These are phyloP conservation scores for Debaryomycetaceae sp. DNA, from an alignment of 1,139 yeast genomes.

Conservation along the genomic window DNA sequence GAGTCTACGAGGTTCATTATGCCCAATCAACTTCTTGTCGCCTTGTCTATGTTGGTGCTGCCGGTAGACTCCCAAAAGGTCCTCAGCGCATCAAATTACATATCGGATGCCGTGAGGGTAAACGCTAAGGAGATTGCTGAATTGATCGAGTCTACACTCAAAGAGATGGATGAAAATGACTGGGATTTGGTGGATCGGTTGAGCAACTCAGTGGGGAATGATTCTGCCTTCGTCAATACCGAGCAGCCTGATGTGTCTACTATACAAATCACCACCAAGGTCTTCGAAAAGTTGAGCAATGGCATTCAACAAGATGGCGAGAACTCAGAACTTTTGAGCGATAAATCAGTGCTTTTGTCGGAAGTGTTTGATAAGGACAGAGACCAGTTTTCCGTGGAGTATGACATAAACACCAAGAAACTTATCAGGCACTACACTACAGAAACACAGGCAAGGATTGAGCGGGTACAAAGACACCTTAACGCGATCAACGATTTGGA, in stretches of 20 bases:
- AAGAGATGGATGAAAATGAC: constrained; percentile 20
- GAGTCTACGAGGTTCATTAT: constrained; percentile 81
- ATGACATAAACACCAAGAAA: constrained; percentile 13
- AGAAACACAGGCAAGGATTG: constrained; percentile 15
- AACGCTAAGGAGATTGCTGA: constrained; percentile 55
- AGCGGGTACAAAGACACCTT: constrained; percentile 16
- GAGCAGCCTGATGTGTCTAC: constrained; percentile 5
- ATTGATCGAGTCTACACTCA: constrained; percentile 39
- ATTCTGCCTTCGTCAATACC: constrained; percentile 9
- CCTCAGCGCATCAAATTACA: constrained; percentile 44
- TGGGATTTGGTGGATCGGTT: constrained; percentile 25
- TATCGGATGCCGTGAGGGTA: constrained; percentile 54
- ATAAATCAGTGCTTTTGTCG: constrained; percentile 14
- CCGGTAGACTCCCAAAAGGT: constrained; percentile 63
- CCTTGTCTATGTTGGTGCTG: constrained; percentile 48
- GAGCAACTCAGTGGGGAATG: constrained; percentile 13
- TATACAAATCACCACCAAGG: constrained; percentile 7
- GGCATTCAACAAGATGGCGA: constrained; percentile 8
- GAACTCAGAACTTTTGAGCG: constrained; percentile 11
- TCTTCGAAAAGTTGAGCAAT: constrained; percentile 17
- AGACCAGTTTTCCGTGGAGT: constrained; percentile 17
- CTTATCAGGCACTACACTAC: constrained; percentile 18
- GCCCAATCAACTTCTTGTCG: constrained; percentile 75
- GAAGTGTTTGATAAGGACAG: constrained; percentile 9
- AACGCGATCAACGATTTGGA: constrained; percentile 13